Base-by-base conservation (phyloP, 2,329 filamentous ascomycete genomes). In the Neonectria ditissima region DNA sequence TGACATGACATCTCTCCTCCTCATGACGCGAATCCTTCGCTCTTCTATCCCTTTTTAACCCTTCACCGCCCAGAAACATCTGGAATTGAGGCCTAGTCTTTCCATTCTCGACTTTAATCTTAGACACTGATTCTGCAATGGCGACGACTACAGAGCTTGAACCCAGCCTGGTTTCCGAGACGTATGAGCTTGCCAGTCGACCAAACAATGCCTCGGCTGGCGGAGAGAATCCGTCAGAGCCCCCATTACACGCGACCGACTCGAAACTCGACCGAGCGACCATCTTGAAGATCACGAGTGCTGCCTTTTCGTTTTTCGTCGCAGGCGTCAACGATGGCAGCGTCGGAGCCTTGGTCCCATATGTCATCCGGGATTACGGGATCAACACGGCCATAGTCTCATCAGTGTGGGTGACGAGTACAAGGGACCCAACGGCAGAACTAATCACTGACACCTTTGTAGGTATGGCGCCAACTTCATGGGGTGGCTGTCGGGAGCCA, bases 301-400 rank as follows among this genome's bases (percentile, higher is more conserved):
- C 85, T 2, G 84, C 83, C 0, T 85, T 89, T 65, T 88, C 87
- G 0, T 91, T 91, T 78, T 89, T 91, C 70, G 86, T 88, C 30
- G 87, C 89, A 0, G 89, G 89, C 0, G 80, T 87, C 51, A 91
- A 90, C 60, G 89, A 91, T 72, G 89, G 89, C 32, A 89, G 84
- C 63, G 78, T 91, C 1, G 89, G 89, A 2, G 83, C 89, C 1
- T 67, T 91, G 14, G 84, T 91, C 1, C 89, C 89, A 0, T 89
- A 91, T 69, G 81, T 91, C 10, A 81, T 91, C 4, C 80, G 82
- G 5, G 82, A 83, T 3, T 89, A 90, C 69, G 65, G 78, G 5
- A 82, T 89, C 48, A 82, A 77, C 13, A 88, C 86, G 0, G 83
- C 82, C 22, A 78, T 83, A 28, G 80, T 86, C 5, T 81, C 85